phyloP scores from a whole-genome alignment of 1,284 basidiomycete genomes.

The Trichosporon coremiiforme region DNA sequence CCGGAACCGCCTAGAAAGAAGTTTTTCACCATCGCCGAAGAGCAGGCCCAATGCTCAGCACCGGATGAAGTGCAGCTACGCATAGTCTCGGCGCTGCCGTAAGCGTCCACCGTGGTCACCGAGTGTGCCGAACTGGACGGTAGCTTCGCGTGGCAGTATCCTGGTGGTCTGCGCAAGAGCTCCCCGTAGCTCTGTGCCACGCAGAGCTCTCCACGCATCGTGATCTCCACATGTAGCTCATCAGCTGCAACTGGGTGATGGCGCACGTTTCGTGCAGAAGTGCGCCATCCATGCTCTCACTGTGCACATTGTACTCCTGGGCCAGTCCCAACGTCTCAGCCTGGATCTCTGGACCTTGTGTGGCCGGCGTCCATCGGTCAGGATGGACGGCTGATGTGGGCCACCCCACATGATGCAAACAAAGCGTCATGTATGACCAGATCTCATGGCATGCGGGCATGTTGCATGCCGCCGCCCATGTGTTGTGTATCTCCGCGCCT shows the following conservation, averaged over 20 bases:
- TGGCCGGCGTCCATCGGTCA: too few species aligned
- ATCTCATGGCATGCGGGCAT: not conserved
- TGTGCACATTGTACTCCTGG: too few species aligned
- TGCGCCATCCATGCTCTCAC: not conserved
- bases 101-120: not conserved
- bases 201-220: not conserved
- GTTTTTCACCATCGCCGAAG: not conserved
- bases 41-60: not conserved
- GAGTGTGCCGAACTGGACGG: not conserved
- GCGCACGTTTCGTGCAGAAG: too few species aligned
- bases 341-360: not conserved
- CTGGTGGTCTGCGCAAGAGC: not conserved
- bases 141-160: not conserved
- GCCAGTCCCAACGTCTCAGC: not conserved
- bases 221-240: too few species aligned
- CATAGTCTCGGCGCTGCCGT: conserved; percentile 1
- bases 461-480: too few species aligned
- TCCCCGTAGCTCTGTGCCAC: not conserved
- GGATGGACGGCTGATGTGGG: not conserved
- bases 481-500: too few species aligned
- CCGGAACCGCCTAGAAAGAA: not conserved
- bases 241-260: too few species aligned
- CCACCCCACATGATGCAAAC: not conserved
- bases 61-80: not conserved
- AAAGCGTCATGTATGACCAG: not conserved